Conservation (phyloP, 495 filamentous ascomycete genomes). For the Aspergillus biplanus region DNA sequence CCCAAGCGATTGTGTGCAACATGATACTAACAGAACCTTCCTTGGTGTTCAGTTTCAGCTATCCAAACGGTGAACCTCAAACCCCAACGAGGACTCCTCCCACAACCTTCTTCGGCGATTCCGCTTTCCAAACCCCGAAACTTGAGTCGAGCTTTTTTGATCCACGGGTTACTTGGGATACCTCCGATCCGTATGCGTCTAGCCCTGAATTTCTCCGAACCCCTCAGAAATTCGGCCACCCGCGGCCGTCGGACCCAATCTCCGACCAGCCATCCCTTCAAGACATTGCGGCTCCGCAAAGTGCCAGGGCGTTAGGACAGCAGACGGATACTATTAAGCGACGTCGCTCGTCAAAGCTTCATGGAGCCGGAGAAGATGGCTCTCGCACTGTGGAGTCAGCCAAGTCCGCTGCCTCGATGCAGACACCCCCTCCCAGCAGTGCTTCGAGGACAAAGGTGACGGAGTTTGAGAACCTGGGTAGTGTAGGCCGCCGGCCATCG, state of each 20-base stretch:
- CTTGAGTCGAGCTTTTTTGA: constrained; percentile 57
- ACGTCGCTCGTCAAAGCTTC: constrained; percentile 44
- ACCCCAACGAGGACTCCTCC: constrained; percentile 77
- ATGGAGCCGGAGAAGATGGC: constrained; percentile 40
- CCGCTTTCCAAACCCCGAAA: constrained; percentile 70
- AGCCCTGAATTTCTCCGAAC: constrained; percentile 58
- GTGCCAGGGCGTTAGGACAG: constrained; percentile 37
- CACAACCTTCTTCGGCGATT: constrained; percentile 62
- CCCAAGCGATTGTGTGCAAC: constrained; percentile 7
- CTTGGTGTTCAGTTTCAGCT: constrained; percentile 67
- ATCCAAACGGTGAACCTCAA: constrained; percentile 75
- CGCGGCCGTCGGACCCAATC: constrained; percentile 28
- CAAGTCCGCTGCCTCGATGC: constrained; percentile 61
- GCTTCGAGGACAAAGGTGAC: constrained; percentile 53
- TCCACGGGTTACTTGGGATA: constrained; percentile 56
- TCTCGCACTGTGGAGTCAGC: constrained; percentile 44
- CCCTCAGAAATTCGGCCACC: constrained; percentile 44
- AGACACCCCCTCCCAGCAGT: constrained; percentile 68
- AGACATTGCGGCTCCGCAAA: constrained; percentile 60
- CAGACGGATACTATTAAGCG: constrained; percentile 50
- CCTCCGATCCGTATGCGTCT: constrained; percentile 56
- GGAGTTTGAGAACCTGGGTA: constrained; percentile 34
- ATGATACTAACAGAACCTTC: constrained; percentile 46
- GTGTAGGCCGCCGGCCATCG: constrained; percentile 29
- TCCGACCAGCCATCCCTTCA: constrained; percentile 37